Base-by-base conservation (phyloP, 805 yeast genomes). In the Kregervanrija fluxuum region DNA sequence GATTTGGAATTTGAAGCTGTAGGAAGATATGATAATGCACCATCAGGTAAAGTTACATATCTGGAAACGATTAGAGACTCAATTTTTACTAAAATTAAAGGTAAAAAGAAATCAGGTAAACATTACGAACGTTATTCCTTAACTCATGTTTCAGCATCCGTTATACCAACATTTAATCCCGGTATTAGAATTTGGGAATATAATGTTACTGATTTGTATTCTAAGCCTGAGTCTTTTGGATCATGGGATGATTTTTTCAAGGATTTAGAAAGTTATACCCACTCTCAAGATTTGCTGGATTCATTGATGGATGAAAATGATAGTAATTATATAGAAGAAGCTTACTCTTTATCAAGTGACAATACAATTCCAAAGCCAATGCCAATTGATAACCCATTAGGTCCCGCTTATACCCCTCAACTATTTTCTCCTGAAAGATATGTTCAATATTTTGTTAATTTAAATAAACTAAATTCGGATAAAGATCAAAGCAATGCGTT, bases 151-250 rank as follows among this genome's bases (percentile, higher is more conserved):
- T 72, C 80, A 2, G 80, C 89, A 1, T 82, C 90, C 44, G 78
- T 87, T 11, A 77, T 88, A 11, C 95, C 96, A 3, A 87, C 95
- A 0, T 88, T 81, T 64, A 85, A 85, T 52, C 89, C 96, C 5
- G 86, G 89, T 5, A 57, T 87, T 48, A 70, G 95, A 50, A 79
- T 87, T 2, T 87, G 95, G 93, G 95, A 87, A 59, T 87, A 87
- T 61, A 87, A 87, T 56, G 74, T 76, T 33, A 74, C 86, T 0
- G 82, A 71, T 1, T 57, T 84, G 38, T 65, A 59, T 15, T 33
- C 38, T 8, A 16, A 32, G 22, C 38, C 35, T 17, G 34, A 35
- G 2, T 6, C 4, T 4, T 8, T 16, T 17, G 33, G 37, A 15
- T 35, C 41, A 16, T 50, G 53, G 53, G n/a, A 32, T 9, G 35